Percentiles rank a stretch among this genome's conserved stretches.
Evolutionary conservation across 306 rosid species (phyloP).

Genomic region (Senna tora): DNA sequence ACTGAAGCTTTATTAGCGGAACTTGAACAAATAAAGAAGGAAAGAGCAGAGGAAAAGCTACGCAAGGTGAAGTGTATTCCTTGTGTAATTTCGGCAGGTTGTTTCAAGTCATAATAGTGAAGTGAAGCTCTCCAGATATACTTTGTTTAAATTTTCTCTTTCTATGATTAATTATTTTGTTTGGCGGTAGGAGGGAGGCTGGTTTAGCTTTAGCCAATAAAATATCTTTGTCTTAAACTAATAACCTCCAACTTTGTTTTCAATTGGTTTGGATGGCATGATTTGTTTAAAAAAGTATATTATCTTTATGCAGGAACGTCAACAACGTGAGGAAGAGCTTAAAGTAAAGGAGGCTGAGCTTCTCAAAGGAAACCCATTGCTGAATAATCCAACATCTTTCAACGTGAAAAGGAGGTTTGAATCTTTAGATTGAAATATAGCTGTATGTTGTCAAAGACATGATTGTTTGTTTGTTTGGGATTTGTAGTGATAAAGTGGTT

Average conservation of each 20-base stretch:
- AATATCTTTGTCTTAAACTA: background rate
- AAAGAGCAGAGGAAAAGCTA: constrained; percentile 92
- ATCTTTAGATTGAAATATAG: constrained; percentile 2
- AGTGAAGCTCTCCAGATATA: constrained; percentile 22
- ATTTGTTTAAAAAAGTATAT: background rate
- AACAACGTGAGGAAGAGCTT: constrained; percentile 83
- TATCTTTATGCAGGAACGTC: constrained; percentile 60
- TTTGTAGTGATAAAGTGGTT: constrained; percentile 1
- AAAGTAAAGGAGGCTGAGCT: constrained; percentile 86
- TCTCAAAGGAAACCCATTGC: constrained; percentile 81
- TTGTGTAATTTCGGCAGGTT: background rate
- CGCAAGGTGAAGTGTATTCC: constrained; percentile 59
- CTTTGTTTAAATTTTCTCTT: background rate
- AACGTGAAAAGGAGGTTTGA: constrained; percentile 80
- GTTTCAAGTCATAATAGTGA: constrained; percentile 4
- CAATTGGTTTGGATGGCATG: background rate
- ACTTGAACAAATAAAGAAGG: constrained; percentile 96
- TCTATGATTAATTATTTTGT: background rate
- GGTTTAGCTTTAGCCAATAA: too few species aligned
- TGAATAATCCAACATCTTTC: constrained; percentile 73
- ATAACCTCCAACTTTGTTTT: background rate
- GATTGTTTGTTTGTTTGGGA: background rate
- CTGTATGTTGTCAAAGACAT: background rate
- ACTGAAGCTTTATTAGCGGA: constrained; percentile 88
- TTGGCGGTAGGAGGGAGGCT: background rate